Evolutionary conservation across 2,329 filamentous ascomycete genomes (phyloP).

Genomic region (Sporothrix dimorphospora): DNA sequence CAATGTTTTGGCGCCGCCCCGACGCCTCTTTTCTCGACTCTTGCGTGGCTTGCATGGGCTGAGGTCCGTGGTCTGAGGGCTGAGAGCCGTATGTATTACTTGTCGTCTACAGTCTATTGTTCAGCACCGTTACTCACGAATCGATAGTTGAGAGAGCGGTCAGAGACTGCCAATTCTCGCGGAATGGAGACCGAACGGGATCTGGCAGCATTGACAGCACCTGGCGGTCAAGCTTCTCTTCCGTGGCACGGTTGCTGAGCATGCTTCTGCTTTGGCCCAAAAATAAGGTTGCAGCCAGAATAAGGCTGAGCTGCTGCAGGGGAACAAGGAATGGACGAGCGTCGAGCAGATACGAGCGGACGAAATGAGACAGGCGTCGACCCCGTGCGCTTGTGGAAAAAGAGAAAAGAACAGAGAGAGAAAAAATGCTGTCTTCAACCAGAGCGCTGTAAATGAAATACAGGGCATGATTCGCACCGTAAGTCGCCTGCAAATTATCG

Average conservation of each 20-base stretch:
- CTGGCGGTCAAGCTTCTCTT: slow-evolving; percentile 2
- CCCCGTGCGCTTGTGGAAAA: neutral
- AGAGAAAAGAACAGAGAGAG: neutral
- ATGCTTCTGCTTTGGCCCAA: neutral
- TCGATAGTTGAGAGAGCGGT: no score
- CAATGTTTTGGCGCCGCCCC: neutral
- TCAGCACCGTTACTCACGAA: no score
- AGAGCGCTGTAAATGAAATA: neutral
- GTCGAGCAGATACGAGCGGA: slow-evolving; percentile 7
- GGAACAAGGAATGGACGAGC: neutral
- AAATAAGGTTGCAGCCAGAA: slow-evolving; percentile 3
- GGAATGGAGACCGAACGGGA: neutral
- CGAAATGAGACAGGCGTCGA: neutral
- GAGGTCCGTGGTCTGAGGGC: neutral
- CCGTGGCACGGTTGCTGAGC: neutral
- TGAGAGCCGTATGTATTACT: no score
- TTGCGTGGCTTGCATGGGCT: neutral
- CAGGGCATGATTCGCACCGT: neutral
- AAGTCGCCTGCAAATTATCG: neutral
- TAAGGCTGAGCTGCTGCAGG: slow-evolving; percentile 22
- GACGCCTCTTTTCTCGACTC: neutral
- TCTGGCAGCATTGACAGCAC: slow-evolving; percentile 12
- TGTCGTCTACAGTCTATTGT: no score
- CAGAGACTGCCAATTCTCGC: neutral
- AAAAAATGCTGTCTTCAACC: no score